Evolutionary conservation across 208 protist genomes (phyloP).

Genomic region (Vickermania ingenoplastis): DNA sequence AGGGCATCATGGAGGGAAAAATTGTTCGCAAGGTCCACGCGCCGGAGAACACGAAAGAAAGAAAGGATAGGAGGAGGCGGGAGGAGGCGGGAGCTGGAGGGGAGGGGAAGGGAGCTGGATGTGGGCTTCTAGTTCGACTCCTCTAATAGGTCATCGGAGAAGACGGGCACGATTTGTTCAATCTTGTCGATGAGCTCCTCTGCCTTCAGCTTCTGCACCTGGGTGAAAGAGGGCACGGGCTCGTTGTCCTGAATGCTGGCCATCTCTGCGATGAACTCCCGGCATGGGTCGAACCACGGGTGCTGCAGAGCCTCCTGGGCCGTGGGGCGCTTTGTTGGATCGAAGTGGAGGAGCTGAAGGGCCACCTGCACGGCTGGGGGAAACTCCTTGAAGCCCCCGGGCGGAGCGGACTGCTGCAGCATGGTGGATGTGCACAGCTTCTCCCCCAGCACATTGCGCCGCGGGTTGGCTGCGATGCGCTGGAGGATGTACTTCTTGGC

Average conservation of each 20-base stretch:
- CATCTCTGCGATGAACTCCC: slow-evolving; percentile 74
- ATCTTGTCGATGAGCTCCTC: slow-evolving; percentile 52
- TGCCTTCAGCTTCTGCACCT: slow-evolving; percentile 31
- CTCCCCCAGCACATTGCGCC: slow-evolving; percentile 31
- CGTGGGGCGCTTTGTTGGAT: slow-evolving; percentile 62
- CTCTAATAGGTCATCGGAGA: slow-evolving; percentile 70
- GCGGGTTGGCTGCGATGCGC: slow-evolving; percentile 52
- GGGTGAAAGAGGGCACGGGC: slow-evolving; percentile 38
- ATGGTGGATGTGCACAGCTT: slow-evolving; percentile 40
- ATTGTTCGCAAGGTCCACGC: no score
- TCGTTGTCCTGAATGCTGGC: slow-evolving; percentile 50
- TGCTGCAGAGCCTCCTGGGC: slow-evolving; percentile 75
- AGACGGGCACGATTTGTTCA: slow-evolving; percentile 74
- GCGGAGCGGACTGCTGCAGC: slow-evolving; percentile 29
- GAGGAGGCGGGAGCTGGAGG: no score
- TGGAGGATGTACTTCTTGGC: slow-evolving; percentile 72
- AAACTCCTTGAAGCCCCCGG: slow-evolving; percentile 6
- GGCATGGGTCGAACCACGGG: slow-evolving; percentile 73
- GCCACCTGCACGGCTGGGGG: slow-evolving; percentile 50
- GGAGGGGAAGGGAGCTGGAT: no score
- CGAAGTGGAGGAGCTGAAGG: slow-evolving; percentile 70
- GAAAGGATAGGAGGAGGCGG: no score
- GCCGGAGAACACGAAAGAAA: no score
- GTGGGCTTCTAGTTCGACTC: no score
- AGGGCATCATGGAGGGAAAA: no score